These are phyloP conservation scores for Oryza brachyantha DNA, from an alignment of 176 grass and related monocot genomes.

Conservation along the genomic window DNA sequence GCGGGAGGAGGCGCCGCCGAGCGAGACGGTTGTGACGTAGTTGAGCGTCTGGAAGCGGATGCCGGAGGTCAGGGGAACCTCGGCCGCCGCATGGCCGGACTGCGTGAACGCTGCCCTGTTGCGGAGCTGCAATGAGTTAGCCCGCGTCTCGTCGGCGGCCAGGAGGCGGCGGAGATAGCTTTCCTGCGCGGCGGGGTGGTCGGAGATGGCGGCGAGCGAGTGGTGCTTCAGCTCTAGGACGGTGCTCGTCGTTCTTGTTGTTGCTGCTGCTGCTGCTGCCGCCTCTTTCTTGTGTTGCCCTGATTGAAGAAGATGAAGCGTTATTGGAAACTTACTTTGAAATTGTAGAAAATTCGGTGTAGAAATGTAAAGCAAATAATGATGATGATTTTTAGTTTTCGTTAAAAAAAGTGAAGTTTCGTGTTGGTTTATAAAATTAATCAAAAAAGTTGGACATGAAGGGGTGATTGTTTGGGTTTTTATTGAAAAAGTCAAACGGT, in stretches of 20 bases:
- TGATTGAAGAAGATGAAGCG: conserved; percentile 18
- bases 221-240: conserved; percentile 69
- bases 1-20: conserved; percentile 37
- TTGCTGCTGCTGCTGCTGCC: not conserved
- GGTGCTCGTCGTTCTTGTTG: conserved; percentile 12
- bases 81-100: conserved; percentile 11
- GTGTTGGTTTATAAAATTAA: no score
- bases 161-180: conserved; percentile 48
- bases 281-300: conserved; percentile 32
- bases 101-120: conserved; percentile 11
- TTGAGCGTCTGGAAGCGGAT: conserved; percentile 82
- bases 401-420: no score
- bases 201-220: not conserved
- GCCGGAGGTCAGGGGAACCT: conserved; percentile 72
- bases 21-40: conserved; percentile 67
- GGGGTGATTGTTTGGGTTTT: no score
- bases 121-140: conserved; percentile 43
- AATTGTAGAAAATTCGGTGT: not conserved
- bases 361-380: no score
- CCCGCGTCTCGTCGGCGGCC: conserved; percentile 56
- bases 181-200: conserved; percentile 16
- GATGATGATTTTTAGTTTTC: no score
- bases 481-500: no score
- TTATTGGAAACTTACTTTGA: not conserved
- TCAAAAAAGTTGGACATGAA: no score